Percentiles rank a stretch among this genome's conserved stretches.
Conservation (phyloP, 805 yeast genomes). For the Ogataea salicorniae region DNA sequence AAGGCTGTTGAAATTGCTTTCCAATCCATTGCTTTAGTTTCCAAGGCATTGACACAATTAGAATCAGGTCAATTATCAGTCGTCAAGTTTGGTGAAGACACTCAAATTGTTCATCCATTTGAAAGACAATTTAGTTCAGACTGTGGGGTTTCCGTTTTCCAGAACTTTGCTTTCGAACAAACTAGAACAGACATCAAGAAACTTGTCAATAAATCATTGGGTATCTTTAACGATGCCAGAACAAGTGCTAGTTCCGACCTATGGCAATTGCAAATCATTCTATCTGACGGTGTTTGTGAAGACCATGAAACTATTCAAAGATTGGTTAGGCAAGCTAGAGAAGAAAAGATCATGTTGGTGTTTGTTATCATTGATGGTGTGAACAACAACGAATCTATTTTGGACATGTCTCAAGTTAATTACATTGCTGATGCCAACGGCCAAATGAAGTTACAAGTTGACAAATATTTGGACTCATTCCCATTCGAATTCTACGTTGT, state of each 20-base stretch:
- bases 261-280: constrained; percentile 90
- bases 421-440: constrained; percentile 72
- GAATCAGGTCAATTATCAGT: constrained; percentile 92
- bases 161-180: constrained; percentile 87
- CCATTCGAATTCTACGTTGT: constrained; percentile 97
- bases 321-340: constrained; percentile 86
- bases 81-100: constrained; percentile 82
- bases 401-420: constrained; percentile 91
- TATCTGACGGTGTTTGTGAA: constrained; percentile 97
- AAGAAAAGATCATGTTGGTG: constrained; percentile 88
- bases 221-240: constrained; percentile 59
- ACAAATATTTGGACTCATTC: constrained; percentile 83
- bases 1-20: constrained; percentile 86
- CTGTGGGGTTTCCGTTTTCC: constrained; percentile 78
- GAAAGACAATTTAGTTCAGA: constrained; percentile 79
- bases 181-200: constrained; percentile 77
- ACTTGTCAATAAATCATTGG: constrained; percentile 66
- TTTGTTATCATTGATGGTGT: constrained; percentile 93
- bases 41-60: constrained; percentile 87
- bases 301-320: constrained; percentile 81
- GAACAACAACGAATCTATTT: constrained; percentile 73
- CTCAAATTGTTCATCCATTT: constrained; percentile 84
- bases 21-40: constrained; percentile 88
- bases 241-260: constrained; percentile 48
- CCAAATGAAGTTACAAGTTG: constrained; percentile 65